Conservation (phyloP, 2,329 filamentous ascomycete genomes). For the Cordyceps cateniannulata region DNA sequence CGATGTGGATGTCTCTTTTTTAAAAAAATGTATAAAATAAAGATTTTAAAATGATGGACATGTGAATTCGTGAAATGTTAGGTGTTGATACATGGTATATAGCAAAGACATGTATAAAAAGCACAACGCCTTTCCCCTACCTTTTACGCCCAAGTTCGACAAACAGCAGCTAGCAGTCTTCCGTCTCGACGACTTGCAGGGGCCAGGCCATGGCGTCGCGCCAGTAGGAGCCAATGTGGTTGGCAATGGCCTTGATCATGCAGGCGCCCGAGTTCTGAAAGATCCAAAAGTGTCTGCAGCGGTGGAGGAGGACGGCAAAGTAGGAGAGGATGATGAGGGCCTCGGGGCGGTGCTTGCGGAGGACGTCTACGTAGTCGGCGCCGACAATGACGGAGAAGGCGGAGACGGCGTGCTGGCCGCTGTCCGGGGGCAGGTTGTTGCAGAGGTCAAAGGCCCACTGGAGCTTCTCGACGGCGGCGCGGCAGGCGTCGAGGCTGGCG, state of each 20-base stretch:
- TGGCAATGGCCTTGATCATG: conserved; percentile 13
- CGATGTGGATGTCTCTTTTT: neutral
- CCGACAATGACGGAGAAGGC: conserved; percentile 16
- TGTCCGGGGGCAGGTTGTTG: conserved; percentile 6
- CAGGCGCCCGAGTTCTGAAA: conserved; percentile 17
- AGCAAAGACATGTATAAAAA: neutral
- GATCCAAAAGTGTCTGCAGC: conserved; percentile 27
- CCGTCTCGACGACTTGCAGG: conserved; percentile 9
- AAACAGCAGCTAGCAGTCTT: neutral
- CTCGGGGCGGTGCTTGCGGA: conserved; percentile 31
- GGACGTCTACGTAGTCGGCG: conserved; percentile 27
- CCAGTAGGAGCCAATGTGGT: conserved; percentile 16
- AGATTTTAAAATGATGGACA: neutral
- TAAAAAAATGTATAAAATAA: neutral
- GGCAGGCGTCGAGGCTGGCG: conserved; percentile 14
- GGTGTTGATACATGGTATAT: conserved; percentile 4
- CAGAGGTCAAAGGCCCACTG: conserved; percentile 15
- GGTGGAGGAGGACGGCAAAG: conserved; percentile 36
- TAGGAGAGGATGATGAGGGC: conserved; percentile 34
- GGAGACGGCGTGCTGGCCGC: conserved; percentile 14
- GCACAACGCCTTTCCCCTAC: neutral
- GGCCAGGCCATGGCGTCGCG: conserved; percentile 15
- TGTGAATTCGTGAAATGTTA: neutral
- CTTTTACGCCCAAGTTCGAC: neutral
- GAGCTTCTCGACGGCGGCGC: conserved; percentile 11